Base-by-base conservation (phyloP, 2,329 filamentous ascomycete species). In the Colletotrichum liaoningense region DNA sequence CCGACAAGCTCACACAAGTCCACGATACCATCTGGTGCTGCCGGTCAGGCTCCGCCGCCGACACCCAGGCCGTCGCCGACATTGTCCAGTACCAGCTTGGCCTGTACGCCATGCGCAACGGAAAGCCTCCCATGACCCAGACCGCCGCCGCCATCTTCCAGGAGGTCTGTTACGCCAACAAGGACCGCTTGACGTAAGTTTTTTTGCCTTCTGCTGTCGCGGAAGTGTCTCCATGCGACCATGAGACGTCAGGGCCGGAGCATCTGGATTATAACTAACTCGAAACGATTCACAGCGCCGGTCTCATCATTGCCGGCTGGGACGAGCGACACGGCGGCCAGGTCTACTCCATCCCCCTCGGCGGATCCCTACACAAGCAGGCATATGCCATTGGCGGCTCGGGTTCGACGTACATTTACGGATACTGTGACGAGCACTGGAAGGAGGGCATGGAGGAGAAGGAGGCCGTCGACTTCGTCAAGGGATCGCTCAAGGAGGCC, bases 1-100 rank as follows among this genome's bases (percentile, higher is more conserved):
- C 97, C 76, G 97, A 99, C 90, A 99, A 99, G 89, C 92, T 99
- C 83, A 99, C 97, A 80, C 94, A 95, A 88, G 96, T 99, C 74
- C 94, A 97, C 86, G 97, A 99, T 85, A 98, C 96, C 73, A 98
- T 99, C 85, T 99, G 97, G 97, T 99, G 97, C 88, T 99, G 97
- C 88, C 93, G 97, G 80, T 98, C 97, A 74, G 97, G 97, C 64
- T 99, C 97, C 30, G 97, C 97, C 38, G 97, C 97, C 77, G 97
- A 99, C 82, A 99, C 97, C 73, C 97, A 99, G 86, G 97, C 97
- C 63, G 95, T 99, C 62, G 97, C 97, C 73, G 97, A 99, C 81
- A 98, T 99, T 79, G 97, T 99, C 55, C 94, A 97, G 82, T 98
- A 98, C 84, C 94, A 99, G 83, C 90, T 99, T 65, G 94, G 94